These are phyloP conservation scores for Arachis monticola DNA, from an alignment of 331 rosid species.

Conservation along the genomic window DNA sequence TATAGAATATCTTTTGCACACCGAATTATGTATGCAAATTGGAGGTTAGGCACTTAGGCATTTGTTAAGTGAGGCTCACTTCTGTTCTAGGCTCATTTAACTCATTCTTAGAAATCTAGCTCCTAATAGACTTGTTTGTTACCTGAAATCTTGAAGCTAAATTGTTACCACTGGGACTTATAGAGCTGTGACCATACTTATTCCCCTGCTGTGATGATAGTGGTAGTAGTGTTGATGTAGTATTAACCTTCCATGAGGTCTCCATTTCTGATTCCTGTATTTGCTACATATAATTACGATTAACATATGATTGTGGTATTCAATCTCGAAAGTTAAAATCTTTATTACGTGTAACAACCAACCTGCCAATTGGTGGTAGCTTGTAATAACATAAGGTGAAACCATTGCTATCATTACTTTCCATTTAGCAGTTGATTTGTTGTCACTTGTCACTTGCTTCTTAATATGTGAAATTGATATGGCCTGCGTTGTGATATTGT, in stretches of 20 bases:
- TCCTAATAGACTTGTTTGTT: slow-evolving; percentile 1
- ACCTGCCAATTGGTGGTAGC: not conserved
- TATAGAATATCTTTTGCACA: not conserved
- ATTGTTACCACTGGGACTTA: slow-evolving; percentile 16
- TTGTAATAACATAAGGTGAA: slow-evolving; percentile 14
- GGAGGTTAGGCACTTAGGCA: slow-evolving; percentile 22
- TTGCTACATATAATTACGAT: slow-evolving; percentile 18
- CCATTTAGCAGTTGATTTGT: slow-evolving; percentile 22
- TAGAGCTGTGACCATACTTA: slow-evolving; percentile 12
- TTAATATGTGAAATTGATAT: not conserved
- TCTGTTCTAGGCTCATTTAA: not conserved
- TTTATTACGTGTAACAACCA: not conserved
- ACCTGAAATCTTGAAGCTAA: slow-evolving; percentile 15
- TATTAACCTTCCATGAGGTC: not conserved
- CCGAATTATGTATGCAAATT: not conserved
- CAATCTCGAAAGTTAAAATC: slow-evolving; percentile 17
- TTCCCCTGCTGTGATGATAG: slow-evolving; percentile 21
- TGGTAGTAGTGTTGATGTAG: slow-evolving; percentile 25
- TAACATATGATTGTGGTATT: slow-evolving; percentile 8
- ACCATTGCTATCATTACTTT: not conserved
- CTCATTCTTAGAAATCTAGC: slow-evolving; percentile 7
- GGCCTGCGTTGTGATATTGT: slow-evolving; percentile 28
- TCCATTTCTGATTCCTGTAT: slow-evolving; percentile 12
- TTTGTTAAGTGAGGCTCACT: slow-evolving; percentile 1
- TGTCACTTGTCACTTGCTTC: slow-evolving; percentile 20